Evolutionary conservation across 2,329 filamentous ascomycete species (phyloP), one percentile per base, ranked within the genome.

Genomic region (Arachnomyces sp.): DNA sequence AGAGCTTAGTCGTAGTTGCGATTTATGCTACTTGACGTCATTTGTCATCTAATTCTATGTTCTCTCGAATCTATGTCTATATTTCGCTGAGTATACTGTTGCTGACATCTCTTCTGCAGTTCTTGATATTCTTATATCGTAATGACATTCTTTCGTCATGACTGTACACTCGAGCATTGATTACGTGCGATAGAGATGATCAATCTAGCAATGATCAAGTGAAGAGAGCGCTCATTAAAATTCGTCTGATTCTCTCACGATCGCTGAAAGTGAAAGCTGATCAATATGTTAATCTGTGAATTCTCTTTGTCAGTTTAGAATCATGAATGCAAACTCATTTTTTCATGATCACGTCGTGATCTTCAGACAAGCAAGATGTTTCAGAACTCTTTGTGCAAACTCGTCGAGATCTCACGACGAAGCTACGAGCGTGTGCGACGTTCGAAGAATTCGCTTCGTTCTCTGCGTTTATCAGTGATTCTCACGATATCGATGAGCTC

Each of bases 361-460:
- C 50, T 2, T 25, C 6, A n/a, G 40, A 36, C 11, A 46, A 41
- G 31, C 50, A 56, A 40, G 43, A 44, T n/a, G 51, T 42, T 16
- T 34, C 65, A 13, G 49, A 63, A 31, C 49, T 65, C 35, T 49
- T 64, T 8, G 49, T 63, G 2, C 34, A 62, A 40, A 48, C 53
- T 38, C 43, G 41, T n/a, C 25, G 41, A 37, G 51, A 57, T 32
- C 49, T 63, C 5, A 56, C 55, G 6, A 37, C 43, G 32, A 43
- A 55, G 34, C 45, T 65, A 38, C 20, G 44, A 20, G 39, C 31
- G 18, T 47, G 38, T n/a, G 37, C 38, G 8, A 38, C 28, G 15
- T 8, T 16, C 14, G 42, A 31, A 18, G 43, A 34, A 36, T 52
- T 40, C 3, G 14, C 51, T 37, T 53, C 46, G 16, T 52, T 55